Conservation (phyloP, 176 grass and related monocot species). For the Rhynchospora tenuis region DNA sequence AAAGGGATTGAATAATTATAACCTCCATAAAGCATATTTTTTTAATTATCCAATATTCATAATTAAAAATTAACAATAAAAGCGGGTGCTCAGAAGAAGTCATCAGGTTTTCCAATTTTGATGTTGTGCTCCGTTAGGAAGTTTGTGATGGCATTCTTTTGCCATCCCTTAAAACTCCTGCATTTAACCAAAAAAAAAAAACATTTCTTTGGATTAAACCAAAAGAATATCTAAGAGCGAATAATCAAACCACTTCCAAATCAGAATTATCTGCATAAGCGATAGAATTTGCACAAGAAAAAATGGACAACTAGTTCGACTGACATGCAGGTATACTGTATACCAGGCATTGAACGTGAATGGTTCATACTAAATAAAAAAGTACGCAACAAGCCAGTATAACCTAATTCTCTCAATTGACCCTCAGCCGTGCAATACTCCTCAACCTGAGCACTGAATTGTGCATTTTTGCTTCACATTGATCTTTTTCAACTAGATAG, state of each 20-base stretch:
- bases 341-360: background rate
- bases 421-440: background rate
- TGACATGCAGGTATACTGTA: too few relatives aligned
- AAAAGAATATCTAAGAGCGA: background rate
- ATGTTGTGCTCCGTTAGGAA: slow-evolving; percentile 68
- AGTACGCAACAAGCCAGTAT: background rate
- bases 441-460: background rate
- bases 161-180: slow-evolving; percentile 99
- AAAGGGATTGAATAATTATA: too few relatives aligned
- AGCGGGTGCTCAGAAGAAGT: slow-evolving; percentile 33
- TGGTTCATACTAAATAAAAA: background rate
- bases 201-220: background rate
- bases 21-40: background rate
- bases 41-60: background rate
- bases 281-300: background rate
- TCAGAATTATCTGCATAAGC: background rate
- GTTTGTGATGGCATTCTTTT: slow-evolving; percentile 71
- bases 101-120: slow-evolving; percentile 70
- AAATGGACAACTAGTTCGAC: background rate
- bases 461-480: background rate
- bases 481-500: background rate
- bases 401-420: background rate
- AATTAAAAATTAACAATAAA: background rate
- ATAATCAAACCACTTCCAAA: background rate
- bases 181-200: background rate